These are phyloP conservation scores for Cytidiella melzeri DNA, from an alignment of 768 basidiomycete genomes.

Conservation along the genomic window DNA sequence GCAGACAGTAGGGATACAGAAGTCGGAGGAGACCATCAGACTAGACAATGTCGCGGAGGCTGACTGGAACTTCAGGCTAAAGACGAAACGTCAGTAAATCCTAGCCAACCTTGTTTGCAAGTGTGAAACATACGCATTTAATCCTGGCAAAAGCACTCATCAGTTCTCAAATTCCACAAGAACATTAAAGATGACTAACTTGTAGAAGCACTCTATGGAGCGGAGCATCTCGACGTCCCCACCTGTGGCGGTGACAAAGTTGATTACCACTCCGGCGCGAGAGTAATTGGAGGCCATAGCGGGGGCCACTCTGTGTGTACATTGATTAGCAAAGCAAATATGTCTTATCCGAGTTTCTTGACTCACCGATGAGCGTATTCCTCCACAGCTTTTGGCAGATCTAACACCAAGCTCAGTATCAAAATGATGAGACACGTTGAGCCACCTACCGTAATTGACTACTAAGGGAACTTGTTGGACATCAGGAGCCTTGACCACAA, in stretches of 20 bases:
- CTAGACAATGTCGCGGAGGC: conserved; percentile 76
- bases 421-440: conserved; percentile 14
- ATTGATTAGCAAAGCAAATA: conserved; percentile 7
- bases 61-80: conserved; percentile 88
- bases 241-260: conserved; percentile 95
- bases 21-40: conserved; percentile 38
- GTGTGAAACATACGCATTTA: conserved; percentile 81
- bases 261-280: conserved; percentile 88
- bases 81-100: conserved; percentile 16
- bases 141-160: conserved; percentile 18
- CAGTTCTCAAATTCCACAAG: conserved; percentile 3
- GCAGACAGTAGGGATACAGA: conserved; percentile 73
- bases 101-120: too few species aligned
- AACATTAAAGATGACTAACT: conserved; percentile 42
- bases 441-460: conserved; percentile 79
- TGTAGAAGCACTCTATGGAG: conserved; percentile 98
- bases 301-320: conserved; percentile 62
- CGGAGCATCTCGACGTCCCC: conserved; percentile 98
- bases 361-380: conserved; percentile 91
- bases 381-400: conserved; percentile 92
- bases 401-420: too few species aligned
- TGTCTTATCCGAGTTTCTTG: not conserved
- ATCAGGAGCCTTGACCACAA: conserved; percentile 86
- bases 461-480: conserved; percentile 87
- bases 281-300: conserved; percentile 82